phyloP scores from a whole-genome alignment of 306 rosid genomes.

The Dalbergia oliveri region DNA sequence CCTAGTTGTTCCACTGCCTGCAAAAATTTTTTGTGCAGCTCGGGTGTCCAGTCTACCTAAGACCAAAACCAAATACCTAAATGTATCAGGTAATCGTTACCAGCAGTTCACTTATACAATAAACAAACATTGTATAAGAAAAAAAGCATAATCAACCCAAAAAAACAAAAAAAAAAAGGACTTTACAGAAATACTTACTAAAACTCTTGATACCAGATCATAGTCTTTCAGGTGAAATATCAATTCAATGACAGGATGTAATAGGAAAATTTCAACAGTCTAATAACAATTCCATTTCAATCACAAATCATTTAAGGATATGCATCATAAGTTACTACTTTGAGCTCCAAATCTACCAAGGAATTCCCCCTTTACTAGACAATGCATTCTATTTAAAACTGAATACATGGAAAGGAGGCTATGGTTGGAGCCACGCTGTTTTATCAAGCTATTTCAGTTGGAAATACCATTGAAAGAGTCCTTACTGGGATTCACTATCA shows the following conservation, averaged over 20 bases:
- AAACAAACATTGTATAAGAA: background rate
- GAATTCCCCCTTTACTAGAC: constrained; percentile 1
- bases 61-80: constrained; percentile 41
- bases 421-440: constrained; percentile 12
- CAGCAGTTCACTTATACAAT: background rate
- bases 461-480: background rate
- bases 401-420: constrained; percentile 4
- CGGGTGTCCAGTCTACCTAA: constrained; percentile 97
- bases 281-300: background rate
- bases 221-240: constrained; percentile 20
- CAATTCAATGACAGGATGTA: background rate
- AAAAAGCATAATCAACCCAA: background rate
- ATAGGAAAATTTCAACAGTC: background rate
- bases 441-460: constrained; percentile 14
- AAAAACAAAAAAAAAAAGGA: background rate
- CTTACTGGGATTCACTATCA: background rate
- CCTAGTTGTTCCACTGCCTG: constrained; percentile 96
- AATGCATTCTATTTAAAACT: constrained; percentile 1
- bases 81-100: constrained; percentile 31
- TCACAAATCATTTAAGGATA: background rate
- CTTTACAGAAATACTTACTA: background rate
- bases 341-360: background rate
- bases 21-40: constrained; percentile 88
- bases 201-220: background rate
- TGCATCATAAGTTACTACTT: background rate